These are phyloP conservation scores for Ophiostoma pallidulum DNA, from an alignment of 2,329 filamentous ascomycete species.

Conservation along the genomic window DNA sequence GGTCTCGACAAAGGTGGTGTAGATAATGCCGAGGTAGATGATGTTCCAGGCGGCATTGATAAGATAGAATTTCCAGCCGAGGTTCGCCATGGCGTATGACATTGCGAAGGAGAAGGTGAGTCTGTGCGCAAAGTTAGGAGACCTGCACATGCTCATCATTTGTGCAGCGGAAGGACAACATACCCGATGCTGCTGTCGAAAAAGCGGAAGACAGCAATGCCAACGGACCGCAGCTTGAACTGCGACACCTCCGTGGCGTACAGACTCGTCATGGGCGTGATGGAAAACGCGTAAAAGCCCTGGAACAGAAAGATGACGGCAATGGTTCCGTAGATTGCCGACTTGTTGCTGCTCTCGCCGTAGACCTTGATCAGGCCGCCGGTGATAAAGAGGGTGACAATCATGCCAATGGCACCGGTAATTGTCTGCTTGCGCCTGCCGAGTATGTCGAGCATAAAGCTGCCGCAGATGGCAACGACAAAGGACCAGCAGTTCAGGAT, in stretches of 20 bases:
- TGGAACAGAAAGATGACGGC: slow-evolving; percentile 47
- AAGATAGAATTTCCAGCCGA: slow-evolving; percentile 9
- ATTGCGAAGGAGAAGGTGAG: slow-evolving; percentile 22
- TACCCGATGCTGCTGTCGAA: slow-evolving; percentile 23
- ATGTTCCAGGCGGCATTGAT: slow-evolving; percentile 2
- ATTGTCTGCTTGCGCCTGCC: slow-evolving; percentile 16
- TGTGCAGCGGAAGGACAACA: slow-evolving; percentile 3
- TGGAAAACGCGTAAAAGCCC: slow-evolving; percentile 21
- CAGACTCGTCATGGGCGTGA: not conserved
- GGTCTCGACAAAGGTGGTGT: slow-evolving; percentile 2
- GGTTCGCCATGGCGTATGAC: slow-evolving; percentile 21
- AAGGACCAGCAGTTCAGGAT: slow-evolving; percentile 12
- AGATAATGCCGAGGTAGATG: not conserved
- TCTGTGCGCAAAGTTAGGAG: slow-evolving; percentile 10
- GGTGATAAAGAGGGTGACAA: slow-evolving; percentile 30
- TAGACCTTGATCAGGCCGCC: slow-evolving; percentile 7
- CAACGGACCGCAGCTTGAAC: slow-evolving; percentile 22
- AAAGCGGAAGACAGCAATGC: slow-evolving; percentile 24
- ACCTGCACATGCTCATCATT: not conserved
- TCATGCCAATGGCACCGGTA: not conserved
- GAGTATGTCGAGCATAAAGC: slow-evolving; percentile 18
- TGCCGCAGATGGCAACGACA: slow-evolving; percentile 15
- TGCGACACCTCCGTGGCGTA: not conserved
- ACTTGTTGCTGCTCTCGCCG: slow-evolving; percentile 2
- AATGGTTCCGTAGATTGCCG: slow-evolving; percentile 20